These are phyloP conservation scores for Emmonsiellopsis sp. DNA, from an alignment of 2,329 filamentous ascomycete species.

Conservation along the genomic window DNA sequence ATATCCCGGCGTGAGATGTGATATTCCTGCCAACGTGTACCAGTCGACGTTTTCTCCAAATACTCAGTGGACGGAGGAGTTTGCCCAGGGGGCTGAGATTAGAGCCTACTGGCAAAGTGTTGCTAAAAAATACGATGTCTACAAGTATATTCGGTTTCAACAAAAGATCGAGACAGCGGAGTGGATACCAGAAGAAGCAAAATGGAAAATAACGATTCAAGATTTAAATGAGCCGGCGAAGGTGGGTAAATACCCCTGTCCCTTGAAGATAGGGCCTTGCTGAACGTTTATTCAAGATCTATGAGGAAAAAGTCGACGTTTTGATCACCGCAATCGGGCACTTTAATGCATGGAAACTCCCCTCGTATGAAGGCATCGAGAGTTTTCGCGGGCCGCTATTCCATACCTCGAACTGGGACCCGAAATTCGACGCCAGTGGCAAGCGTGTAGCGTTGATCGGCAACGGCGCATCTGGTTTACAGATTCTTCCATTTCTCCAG, in stretches of 20 bases:
- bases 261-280: neutral
- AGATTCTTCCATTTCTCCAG: constrained; percentile 37
- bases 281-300: constrained; percentile 18
- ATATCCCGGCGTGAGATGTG: constrained; percentile 58
- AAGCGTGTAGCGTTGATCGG: constrained; percentile 50
- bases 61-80: constrained; percentile 59
- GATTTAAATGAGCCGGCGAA: constrained; percentile 23
- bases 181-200: constrained; percentile 45
- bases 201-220: constrained; percentile 47
- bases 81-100: constrained; percentile 59
- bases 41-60: constrained; percentile 61
- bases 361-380: constrained; percentile 50
- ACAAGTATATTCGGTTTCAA: constrained; percentile 47
- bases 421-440: constrained; percentile 40
- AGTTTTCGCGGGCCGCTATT: constrained; percentile 48
- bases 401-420: constrained; percentile 55
- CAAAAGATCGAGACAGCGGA: constrained; percentile 47
- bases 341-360: constrained; percentile 58
- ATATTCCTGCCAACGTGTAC: constrained; percentile 62
- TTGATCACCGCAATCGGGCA: constrained; percentile 55
- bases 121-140: constrained; percentile 56
- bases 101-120: constrained; percentile 56
- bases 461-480: constrained; percentile 55
- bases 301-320: constrained; percentile 48
- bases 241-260: constrained; percentile 9